Percentiles rank a stretch among this genome's conserved stretches.
Conservation (phyloP, 805 yeast species). For the Kodamaea restingae region DNA sequence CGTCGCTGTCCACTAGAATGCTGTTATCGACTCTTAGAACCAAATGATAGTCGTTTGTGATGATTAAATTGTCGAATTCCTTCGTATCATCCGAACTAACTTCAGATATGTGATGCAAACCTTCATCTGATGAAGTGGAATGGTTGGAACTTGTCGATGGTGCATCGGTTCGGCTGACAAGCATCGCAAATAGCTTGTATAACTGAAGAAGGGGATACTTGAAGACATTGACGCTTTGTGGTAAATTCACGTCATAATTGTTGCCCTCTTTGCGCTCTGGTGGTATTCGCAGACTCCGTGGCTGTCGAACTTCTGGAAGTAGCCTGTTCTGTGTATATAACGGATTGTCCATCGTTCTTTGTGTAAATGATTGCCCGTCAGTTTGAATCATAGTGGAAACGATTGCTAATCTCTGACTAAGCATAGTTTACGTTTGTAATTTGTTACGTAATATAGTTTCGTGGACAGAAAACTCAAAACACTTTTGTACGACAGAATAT, state of each 20-base stretch:
- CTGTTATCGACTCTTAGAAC: conserved; percentile 11
- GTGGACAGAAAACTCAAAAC: background rate
- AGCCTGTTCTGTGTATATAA: background rate
- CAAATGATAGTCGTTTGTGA: conserved; percentile 10
- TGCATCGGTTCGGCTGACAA: background rate
- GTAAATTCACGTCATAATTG: background rate
- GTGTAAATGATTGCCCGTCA: background rate
- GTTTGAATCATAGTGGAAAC: background rate
- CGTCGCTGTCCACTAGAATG: conserved; percentile 10
- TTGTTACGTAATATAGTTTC: background rate
- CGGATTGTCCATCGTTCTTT: conserved; percentile 2
- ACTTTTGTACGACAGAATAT: background rate
- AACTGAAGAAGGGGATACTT: conserved; percentile 2
- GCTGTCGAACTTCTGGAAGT: background rate
- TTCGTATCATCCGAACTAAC: background rate
- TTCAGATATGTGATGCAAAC: background rate
- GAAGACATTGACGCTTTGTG: background rate
- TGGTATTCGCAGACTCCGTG: background rate
- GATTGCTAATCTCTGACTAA: background rate
- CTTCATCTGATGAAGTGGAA: background rate
- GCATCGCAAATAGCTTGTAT: conserved; percentile 1
- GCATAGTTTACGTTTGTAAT: too few relatives aligned
- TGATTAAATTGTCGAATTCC: background rate
- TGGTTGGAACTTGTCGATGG: background rate
- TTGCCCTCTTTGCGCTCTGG: background rate